A percentile compares a stretch with the other conserved stretches of the same genome.
Conservation (phyloP, 768 basidiomycete genomes). For the Dentipellis fragilis region DNA sequence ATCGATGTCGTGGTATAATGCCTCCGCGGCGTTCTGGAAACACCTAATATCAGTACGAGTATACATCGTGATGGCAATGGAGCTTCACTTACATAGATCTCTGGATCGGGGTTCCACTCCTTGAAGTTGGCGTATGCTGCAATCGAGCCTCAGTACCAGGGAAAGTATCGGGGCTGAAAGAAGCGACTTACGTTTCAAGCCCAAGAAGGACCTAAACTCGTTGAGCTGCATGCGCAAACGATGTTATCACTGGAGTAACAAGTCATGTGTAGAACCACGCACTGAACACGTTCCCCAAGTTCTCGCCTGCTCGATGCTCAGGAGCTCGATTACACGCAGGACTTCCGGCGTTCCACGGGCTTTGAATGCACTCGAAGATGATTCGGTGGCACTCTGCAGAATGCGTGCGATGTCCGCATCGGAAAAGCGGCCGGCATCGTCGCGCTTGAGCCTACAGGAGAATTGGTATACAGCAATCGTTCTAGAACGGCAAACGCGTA, state of each 20-base stretch:
- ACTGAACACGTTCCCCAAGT: constrained; percentile 68
- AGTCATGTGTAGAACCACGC: constrained; percentile 13
- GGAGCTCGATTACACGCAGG: constrained; percentile 56
- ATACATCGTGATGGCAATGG: neutral
- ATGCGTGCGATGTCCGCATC: constrained; percentile 55
- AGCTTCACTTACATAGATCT: constrained; percentile 14
- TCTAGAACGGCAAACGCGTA: neutral
- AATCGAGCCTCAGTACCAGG: neutral
- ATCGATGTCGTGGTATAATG: constrained; percentile 63
- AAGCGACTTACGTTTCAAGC: constrained; percentile 44
- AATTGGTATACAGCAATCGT: neutral
- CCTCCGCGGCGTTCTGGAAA: constrained; percentile 46
- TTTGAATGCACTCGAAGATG: constrained; percentile 50
- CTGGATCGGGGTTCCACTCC: constrained; percentile 27
- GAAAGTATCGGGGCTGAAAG: neutral
- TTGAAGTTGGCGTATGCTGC: constrained; percentile 13
- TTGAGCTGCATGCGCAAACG: constrained; percentile 6
- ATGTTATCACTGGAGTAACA: neutral
- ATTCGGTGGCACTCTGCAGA: constrained; percentile 51
- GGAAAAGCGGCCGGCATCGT: constrained; percentile 35
- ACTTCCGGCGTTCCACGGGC: constrained; percentile 62
- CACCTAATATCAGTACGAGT: neutral
- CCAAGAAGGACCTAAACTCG: constrained; percentile 44
- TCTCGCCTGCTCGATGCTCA: constrained; percentile 58
- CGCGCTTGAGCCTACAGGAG: constrained; percentile 19